phyloP scores from a whole-genome alignment of 306 rosid genomes.

The Quercus aquifolioides region DNA sequence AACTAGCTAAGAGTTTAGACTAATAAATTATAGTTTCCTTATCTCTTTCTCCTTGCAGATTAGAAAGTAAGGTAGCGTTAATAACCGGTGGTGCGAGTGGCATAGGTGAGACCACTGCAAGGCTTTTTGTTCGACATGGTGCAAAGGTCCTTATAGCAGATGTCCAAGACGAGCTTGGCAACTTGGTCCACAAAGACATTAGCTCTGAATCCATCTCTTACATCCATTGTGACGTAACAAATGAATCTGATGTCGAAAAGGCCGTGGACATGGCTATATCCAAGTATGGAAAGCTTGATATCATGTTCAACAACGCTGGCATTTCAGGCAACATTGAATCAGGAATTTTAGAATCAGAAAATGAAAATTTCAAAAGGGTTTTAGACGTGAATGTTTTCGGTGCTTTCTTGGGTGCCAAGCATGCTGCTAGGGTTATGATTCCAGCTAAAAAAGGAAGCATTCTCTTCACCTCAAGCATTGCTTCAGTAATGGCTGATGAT shows the following conservation, averaged over 20 bases:
- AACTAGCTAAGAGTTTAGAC: too few species aligned
- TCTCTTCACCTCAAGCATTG: neutral
- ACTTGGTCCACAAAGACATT: neutral
- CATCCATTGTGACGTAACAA: slow-evolving; percentile 6
- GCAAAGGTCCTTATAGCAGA: slow-evolving; percentile 37
- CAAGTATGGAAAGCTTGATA: neutral
- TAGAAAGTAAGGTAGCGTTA: neutral
- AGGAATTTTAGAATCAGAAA: neutral
- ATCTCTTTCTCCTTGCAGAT: neutral
- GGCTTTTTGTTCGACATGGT: slow-evolving; percentile 27
- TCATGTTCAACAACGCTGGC: neutral
- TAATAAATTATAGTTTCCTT: too few species aligned
- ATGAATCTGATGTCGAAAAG: neutral
- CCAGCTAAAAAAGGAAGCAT: neutral
- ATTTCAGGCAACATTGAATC: neutral
- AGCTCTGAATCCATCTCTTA: slow-evolving; percentile 6
- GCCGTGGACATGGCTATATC: neutral
- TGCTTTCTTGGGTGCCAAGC: slow-evolving; percentile 25
- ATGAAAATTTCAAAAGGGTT: neutral
- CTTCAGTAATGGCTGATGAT: neutral
- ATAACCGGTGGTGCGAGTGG: neutral
- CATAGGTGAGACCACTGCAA: slow-evolving; percentile 4
- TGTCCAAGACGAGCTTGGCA: slow-evolving; percentile 21
- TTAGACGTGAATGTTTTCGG: neutral
- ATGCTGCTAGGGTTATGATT: slow-evolving; percentile 34